Conservation (phyloP, 768 basidiomycete genomes). For the Termitomyces eurrhizus region DNA sequence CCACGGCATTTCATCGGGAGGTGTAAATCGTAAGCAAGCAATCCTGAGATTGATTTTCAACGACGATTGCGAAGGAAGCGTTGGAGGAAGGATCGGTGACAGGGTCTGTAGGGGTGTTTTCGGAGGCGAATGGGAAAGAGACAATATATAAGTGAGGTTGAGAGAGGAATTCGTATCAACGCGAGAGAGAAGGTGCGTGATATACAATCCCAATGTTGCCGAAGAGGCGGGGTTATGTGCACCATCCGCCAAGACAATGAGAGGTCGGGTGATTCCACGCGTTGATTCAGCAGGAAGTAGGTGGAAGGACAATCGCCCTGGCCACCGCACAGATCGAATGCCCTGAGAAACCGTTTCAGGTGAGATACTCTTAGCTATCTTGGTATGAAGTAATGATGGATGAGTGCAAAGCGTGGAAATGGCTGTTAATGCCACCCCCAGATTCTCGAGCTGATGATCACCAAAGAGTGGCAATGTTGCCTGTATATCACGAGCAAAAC, state of each 20-base stretch:
- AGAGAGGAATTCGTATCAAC: constrained; percentile 18
- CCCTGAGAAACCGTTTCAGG: constrained; percentile 50
- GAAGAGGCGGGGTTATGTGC: constrained; percentile 91
- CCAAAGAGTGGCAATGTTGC: constrained; percentile 69
- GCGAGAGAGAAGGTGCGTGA: constrained; percentile 35
- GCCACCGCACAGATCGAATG: constrained; percentile 63
- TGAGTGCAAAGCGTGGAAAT: constrained; percentile 54
- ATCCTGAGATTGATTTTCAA: constrained; percentile 37
- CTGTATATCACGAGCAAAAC: constrained; percentile 40
- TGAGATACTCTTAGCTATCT: constrained; percentile 37
- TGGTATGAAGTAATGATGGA: constrained; percentile 24
- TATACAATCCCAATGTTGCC: constrained; percentile 58
- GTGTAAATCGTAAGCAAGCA: constrained; percentile 61
- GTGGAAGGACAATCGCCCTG: constrained; percentile 79
- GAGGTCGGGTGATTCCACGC: constrained; percentile 9
- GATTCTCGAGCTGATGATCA: constrained; percentile 80
- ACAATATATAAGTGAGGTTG: constrained; percentile 69
- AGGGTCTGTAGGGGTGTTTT: constrained; percentile 77
- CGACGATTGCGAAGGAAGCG: constrained; percentile 22
- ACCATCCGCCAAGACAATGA: constrained; percentile 77
- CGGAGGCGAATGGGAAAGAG: constrained; percentile 82
- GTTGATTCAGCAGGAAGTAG: constrained; percentile 20
- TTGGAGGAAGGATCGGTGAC: constrained; percentile 53
- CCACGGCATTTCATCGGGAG: constrained; percentile 95
- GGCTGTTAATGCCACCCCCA: constrained; percentile 63